Percentiles rank a stretch among this genome's conserved stretches.
These are phyloP conservation scores for Candida nanaspora DNA, from an alignment of 805 yeast genomes.

Conservation along the genomic window DNA sequence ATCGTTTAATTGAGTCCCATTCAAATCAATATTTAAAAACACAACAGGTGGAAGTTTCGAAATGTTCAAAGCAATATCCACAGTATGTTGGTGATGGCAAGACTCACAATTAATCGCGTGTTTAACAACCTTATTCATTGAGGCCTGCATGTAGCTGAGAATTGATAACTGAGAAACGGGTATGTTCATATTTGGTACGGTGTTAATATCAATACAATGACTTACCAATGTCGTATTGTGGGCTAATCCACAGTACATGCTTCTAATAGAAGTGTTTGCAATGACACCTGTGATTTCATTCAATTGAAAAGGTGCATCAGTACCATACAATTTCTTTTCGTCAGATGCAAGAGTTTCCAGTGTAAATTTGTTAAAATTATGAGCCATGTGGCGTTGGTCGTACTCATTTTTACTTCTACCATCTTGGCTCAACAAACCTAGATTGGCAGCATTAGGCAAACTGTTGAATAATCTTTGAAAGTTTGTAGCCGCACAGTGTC, in stretches of 20 bases:
- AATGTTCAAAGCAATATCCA: conserved; percentile 47
- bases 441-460: conserved; percentile 40
- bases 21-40: conserved; percentile 50
- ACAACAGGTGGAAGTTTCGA: conserved; percentile 58
- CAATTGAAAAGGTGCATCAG: conserved; percentile 12
- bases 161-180: conserved; percentile 33
- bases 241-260: conserved; percentile 31
- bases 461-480: conserved; percentile 51
- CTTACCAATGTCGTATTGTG: conserved; percentile 29
- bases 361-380: conserved; percentile 53
- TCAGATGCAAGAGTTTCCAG: conserved; percentile 46
- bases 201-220: conserved; percentile 36
- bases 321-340: conserved; percentile 28
- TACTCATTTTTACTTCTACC: conserved; percentile 35
- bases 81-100: conserved; percentile 43
- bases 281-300: conserved; percentile 33
- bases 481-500: conserved; percentile 75
- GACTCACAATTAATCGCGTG: conserved; percentile 46
- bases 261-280: conserved; percentile 33
- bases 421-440: conserved; percentile 48
- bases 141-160: conserved; percentile 53
- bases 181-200: conserved; percentile 15
- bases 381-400: conserved; percentile 37
- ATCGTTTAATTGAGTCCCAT: conserved; percentile 45
- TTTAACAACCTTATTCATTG: conserved; percentile 45